These are phyloP conservation scores for Melampsora americana DNA, from an alignment of 1,284 basidiomycete species.

Conservation along the genomic window DNA sequence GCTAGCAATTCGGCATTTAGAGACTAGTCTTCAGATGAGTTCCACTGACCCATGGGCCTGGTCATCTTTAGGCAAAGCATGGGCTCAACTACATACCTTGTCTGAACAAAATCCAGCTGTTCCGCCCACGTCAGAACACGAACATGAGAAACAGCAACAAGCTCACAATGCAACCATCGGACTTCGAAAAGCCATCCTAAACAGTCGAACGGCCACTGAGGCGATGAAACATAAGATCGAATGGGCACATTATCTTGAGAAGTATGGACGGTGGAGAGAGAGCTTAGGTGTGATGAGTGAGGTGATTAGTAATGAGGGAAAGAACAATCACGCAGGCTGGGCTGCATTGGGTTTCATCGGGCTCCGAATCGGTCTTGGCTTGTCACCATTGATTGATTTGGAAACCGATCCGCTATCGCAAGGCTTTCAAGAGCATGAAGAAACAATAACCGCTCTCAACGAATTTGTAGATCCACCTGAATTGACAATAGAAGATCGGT, in stretches of 20 bases:
- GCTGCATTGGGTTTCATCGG: conserved; percentile 25
- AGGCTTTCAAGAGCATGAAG: conserved; percentile 15
- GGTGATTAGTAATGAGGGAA: conserved; percentile 29
- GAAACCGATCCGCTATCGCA: conserved; percentile 25
- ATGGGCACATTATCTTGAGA: conserved; percentile 43
- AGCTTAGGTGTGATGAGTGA: conserved; percentile 31
- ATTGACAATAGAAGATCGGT: conserved; percentile 3
- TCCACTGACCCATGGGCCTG: conserved; percentile 29
- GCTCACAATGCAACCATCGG: conserved; percentile 39
- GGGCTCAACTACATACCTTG: conserved; percentile 21
- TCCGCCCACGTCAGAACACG: not conserved
- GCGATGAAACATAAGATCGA: conserved; percentile 17
- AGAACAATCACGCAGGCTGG: conserved; percentile 13
- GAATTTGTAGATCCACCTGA: too few species aligned
- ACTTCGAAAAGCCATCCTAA: conserved; percentile 26
- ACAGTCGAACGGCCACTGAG: conserved; percentile 24
- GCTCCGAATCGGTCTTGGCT: conserved; percentile 16
- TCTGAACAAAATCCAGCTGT: conserved; percentile 26
- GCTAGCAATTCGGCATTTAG: conserved; percentile 36
- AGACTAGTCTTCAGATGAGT: conserved; percentile 30
- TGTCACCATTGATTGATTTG: conserved; percentile 13
- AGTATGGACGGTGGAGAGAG: conserved; percentile 29
- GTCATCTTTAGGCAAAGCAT: conserved; percentile 34
- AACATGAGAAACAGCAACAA: conserved; percentile 13
- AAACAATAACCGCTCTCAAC: not conserved